Conservation (phyloP, 768 basidiomycete species). For the Auricularia sp. region DNA sequence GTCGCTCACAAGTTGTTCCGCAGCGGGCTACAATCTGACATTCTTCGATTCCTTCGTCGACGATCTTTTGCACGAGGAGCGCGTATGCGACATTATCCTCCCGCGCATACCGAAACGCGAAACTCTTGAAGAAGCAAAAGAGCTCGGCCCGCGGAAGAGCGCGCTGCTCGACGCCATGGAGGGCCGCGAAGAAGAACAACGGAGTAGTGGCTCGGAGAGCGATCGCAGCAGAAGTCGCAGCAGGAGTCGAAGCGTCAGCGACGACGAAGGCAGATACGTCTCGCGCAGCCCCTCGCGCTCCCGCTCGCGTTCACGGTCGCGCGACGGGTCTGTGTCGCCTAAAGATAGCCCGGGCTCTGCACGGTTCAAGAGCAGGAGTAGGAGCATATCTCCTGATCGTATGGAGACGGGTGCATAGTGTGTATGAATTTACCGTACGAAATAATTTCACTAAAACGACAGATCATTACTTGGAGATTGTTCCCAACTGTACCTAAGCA, state of each 20-base stretch:
- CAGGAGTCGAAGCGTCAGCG: constrained; percentile 23
- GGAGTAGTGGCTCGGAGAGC: constrained; percentile 27
- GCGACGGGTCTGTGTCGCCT: constrained; percentile 30
- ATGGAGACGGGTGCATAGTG: constrained; percentile 27
- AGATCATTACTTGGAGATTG: no score
- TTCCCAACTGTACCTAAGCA: no score
- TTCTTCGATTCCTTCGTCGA: constrained; percentile 92
- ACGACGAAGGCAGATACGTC: constrained; percentile 34
- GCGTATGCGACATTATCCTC: constrained; percentile 93
- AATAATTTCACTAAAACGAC: no score
- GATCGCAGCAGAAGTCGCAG: constrained; percentile 19
- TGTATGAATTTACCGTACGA: background rate
- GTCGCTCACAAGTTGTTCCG: background rate
- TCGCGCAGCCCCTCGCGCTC: constrained; percentile 52
- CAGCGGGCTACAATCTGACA: constrained; percentile 78
- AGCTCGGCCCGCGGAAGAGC: constrained; percentile 77
- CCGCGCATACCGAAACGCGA: constrained; percentile 80
- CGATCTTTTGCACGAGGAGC: constrained; percentile 72
- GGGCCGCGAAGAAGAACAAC: constrained; percentile 43
- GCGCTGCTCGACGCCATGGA: constrained; percentile 84
- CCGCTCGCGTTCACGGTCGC: constrained; percentile 31
- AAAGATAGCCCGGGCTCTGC: constrained; percentile 19
- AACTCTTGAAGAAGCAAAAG: constrained; percentile 85
- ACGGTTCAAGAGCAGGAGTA: background rate
- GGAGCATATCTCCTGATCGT: constrained; percentile 43